Evolutionary conservation across 352 stramenopile genomes (phyloP).

Genomic region (Sclerospora graminicola): DNA sequence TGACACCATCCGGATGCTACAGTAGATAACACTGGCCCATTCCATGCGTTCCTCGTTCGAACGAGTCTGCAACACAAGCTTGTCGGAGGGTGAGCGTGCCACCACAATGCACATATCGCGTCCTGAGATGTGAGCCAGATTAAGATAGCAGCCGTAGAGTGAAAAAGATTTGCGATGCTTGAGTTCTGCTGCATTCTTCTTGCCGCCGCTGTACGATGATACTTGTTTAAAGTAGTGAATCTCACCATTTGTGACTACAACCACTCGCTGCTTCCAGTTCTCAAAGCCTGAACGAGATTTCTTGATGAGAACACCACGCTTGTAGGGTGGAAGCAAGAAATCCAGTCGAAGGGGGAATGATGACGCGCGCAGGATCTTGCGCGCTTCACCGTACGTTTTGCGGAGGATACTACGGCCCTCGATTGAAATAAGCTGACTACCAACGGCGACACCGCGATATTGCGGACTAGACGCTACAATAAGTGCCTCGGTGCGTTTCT

Average conservation of each 20-base stretch:
- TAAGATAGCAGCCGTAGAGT: conserved; percentile 76
- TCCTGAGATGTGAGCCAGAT: conserved; percentile 58
- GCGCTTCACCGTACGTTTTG: conserved; percentile 44
- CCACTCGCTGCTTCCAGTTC: conserved; percentile 79
- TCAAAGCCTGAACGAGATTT: conserved; percentile 79
- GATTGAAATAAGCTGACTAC: conserved; percentile 66
- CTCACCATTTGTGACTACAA: conserved; percentile 71
- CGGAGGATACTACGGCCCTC: conserved; percentile 51
- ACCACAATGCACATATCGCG: conserved; percentile 77
- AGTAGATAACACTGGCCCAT: conserved; percentile 83
- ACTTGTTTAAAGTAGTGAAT: conserved; percentile 82
- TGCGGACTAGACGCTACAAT: conserved; percentile 48
- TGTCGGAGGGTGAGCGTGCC: conserved; percentile 74
- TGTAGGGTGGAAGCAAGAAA: conserved; percentile 77
- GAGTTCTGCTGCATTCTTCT: conserved; percentile 28
- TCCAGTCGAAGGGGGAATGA: conserved; percentile 58
- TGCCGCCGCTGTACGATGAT: conserved; percentile 16
- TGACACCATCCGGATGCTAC: conserved; percentile 80
- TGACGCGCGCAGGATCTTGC: conserved; percentile 36
- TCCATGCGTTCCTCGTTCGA: conserved; percentile 73
- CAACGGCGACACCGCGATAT: conserved; percentile 38
- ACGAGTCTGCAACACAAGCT: conserved; percentile 64
- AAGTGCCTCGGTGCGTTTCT: conserved; percentile 64
- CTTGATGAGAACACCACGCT: conserved; percentile 71
- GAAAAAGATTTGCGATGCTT: conserved; percentile 82